Evolutionary conservation across 140 eudicot species (phyloP), one percentile per base, ranked within the genome.

Genomic region (Erigeron philadelphicus): DNA sequence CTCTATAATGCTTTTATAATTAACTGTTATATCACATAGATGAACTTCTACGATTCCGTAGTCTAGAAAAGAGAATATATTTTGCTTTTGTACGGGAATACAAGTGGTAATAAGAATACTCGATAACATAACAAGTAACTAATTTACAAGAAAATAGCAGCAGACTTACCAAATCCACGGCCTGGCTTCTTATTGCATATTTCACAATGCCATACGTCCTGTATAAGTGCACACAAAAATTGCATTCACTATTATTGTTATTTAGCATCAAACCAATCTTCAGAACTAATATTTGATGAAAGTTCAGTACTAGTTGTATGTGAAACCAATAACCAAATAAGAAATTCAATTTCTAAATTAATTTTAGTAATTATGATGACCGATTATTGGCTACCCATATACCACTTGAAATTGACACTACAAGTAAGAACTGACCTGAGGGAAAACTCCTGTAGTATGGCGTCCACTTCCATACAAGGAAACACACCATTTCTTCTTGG

Each of bases 131-230:
- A 31, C 3, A 31, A 31, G 38, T 31, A 31, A 31, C 0, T 31
- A 31, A 31, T 31, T 31, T 31, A 31, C 38, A 31, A 31, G 4
- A 4, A 31, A 31, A 31, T 31, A 31, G 38, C 38, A 31, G 38
- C 5, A 31, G 38, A 80, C 95, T 45, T 76, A 89, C 99, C 99
- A 82, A 89, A 94, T 12, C 99, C 99, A 75, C 97, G 97, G 57
- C 99, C 99, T 47, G 99, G 99, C 81, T 90, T 94, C 78, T 96
- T 88, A 72, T 82, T 90, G 87, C 99, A 94, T 78, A 94, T 94
- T 80, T 87, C 99, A 84, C 99, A 94, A 75, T 94, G 99, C 99
- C 99, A 94, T 73, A 90, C 97, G 53, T 94, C 99, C 99, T 94
- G 96, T 81, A 84, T 60, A 61, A 35, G 56, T 48, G 38, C 38